Conservation (phyloP, 2,329 filamentous ascomycete species). For the Sarocladium brachiariae region DNA sequence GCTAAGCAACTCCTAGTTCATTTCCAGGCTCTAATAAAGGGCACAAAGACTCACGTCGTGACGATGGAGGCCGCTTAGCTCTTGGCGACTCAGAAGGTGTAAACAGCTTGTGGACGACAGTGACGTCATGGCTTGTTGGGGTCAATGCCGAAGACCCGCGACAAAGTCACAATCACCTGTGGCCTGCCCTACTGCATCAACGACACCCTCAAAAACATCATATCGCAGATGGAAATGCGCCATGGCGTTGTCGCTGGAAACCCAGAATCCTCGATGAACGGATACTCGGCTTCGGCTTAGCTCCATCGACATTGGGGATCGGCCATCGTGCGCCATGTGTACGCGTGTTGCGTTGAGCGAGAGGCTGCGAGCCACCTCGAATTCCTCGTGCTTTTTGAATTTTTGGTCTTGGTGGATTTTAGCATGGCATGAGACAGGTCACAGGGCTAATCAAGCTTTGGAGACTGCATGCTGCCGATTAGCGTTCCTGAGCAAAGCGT, state of each 20-base stretch:
- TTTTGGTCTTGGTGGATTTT: no score
- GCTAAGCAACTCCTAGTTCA: neutral
- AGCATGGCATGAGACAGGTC: no score
- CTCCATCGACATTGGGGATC: neutral
- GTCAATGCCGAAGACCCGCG: constrained; percentile 1
- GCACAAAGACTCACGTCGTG: neutral
- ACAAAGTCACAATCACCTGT: neutral
- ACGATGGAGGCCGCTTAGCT: neutral
- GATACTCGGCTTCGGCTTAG: constrained; percentile 3
- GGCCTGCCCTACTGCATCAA: neutral
- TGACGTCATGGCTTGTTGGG: neutral
- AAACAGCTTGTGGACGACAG: neutral
- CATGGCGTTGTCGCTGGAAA: neutral
- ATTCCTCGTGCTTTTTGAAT: no score
- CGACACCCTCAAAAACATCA: neutral
- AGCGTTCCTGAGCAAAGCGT: no score
- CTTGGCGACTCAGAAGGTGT: constrained; percentile 3
- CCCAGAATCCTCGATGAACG: neutral
- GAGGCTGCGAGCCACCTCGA: no score
- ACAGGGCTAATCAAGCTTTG: no score
- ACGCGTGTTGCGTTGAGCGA: no score
- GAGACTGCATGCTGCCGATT: no score
- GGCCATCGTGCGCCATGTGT: no score
- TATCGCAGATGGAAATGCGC: neutral
- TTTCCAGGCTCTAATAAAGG: neutral